Evolutionary conservation across 2,329 filamentous ascomycete genomes (phyloP), one percentile per base, ranked within the genome.

Genomic region (Aspergillus uvarum): DNA sequence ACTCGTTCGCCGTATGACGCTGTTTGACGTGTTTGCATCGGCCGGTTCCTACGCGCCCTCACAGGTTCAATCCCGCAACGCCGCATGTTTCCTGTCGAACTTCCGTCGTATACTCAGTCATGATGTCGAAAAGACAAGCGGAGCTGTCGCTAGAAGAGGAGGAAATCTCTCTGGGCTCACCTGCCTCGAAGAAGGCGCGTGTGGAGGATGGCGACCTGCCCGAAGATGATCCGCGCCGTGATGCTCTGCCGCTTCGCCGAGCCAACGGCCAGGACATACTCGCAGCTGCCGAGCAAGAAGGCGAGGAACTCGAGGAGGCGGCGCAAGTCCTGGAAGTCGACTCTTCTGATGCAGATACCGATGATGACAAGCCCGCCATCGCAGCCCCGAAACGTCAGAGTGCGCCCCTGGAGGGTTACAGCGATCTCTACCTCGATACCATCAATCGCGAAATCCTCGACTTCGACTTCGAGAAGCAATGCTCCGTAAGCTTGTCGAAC

Each of bases 401-500:
- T 53, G 91, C 89, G 49, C 92, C 94, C 16, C 86, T 90, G 35
- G 90, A 90, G 74, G 94, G 94, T 63, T 99, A 97, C 80, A 89
- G 90, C 70, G 94, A 99, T 75, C 87, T 99, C 29, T 99, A 99
- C 76, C 90, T 99, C 68, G 95, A 99, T 80, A 98, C 95, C 12
- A 96, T 99, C 78, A 88, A 96, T 76, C 91, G 95, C 70, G 87
- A 89, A 72, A 88, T 96, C 51, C 87, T 98, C 59, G 95, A 99
- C 77, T 98, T 98, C 74, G 95, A 99, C 77, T 99, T 99, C 74
- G 95, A 99, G 75, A 99, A 99, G 82, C 86, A 97, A 12, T 99
- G 95, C 79, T 98, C 94, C 24, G 85, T 99, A 66, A 96, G 92
- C 35, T 84, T 99, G 7, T 96, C 93, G 52, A 98, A 98, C 75